Conservation (phyloP, 495 filamentous ascomycete genomes). For the Acidiella bohemica region DNA sequence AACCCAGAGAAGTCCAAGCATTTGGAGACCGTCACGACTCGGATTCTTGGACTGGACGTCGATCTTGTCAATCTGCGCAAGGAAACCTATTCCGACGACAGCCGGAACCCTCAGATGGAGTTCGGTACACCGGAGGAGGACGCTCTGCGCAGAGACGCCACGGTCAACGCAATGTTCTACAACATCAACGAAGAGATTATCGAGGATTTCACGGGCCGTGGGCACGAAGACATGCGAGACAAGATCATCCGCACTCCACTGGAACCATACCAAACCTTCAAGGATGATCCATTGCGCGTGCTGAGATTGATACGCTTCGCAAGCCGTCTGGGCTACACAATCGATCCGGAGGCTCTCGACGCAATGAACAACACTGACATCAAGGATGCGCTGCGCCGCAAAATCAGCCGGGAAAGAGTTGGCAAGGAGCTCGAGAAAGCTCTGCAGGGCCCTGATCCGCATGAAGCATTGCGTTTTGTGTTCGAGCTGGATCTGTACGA, state of each 20-base stretch:
- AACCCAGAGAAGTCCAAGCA: slow-evolving; percentile 98
- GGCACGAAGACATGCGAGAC: slow-evolving; percentile 57
- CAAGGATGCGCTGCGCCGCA: slow-evolving; percentile 58
- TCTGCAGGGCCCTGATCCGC: slow-evolving; percentile 62
- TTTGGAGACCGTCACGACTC: slow-evolving; percentile 80
- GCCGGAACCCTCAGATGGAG: slow-evolving; percentile 81
- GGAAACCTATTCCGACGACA: slow-evolving; percentile 75
- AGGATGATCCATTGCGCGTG: slow-evolving; percentile 86
- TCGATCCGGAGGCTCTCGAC: slow-evolving; percentile 49
- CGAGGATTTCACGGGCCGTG: slow-evolving; percentile 71
- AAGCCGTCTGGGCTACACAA: slow-evolving; percentile 63
- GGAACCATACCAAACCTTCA: slow-evolving; percentile 83
- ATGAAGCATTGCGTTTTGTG: slow-evolving; percentile 53
- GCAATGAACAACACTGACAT: slow-evolving; percentile 69
- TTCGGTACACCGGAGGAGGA: slow-evolving; percentile 89
- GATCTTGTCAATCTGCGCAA: slow-evolving; percentile 91
- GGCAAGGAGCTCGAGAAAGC: slow-evolving; percentile 80
- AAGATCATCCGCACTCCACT: slow-evolving; percentile 73
- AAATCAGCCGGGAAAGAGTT: slow-evolving; percentile 85
- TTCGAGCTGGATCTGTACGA: slow-evolving; percentile 61
- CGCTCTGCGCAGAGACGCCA: slow-evolving; percentile 79
- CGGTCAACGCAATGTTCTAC: slow-evolving; percentile 92
- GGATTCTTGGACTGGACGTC: slow-evolving; percentile 73
- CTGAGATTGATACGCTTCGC: slow-evolving; percentile 82
- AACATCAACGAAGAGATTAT: slow-evolving; percentile 63